phyloP scores from a whole-genome alignment of 495 filamentous ascomycete species.

The Annulohypoxylon moriforme region DNA sequence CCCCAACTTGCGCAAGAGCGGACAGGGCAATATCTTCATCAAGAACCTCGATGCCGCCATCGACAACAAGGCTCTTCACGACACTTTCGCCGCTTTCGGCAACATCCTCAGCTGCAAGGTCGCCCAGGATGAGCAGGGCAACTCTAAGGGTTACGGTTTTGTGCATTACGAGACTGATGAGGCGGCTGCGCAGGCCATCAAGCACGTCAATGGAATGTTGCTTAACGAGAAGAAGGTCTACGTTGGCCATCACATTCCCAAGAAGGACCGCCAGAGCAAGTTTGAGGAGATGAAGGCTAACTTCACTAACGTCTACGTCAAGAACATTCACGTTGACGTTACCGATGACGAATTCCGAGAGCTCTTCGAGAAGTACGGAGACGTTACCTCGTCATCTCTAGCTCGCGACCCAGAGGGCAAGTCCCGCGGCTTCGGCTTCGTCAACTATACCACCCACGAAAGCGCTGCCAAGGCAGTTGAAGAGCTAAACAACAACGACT shows the following conservation, averaged over 20 bases:
- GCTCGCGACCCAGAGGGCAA: constrained; percentile 90
- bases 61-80: constrained; percentile 99
- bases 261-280: constrained; percentile 99
- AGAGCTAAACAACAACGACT: constrained; percentile 88
- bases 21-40: constrained; percentile 99
- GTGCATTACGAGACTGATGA: constrained; percentile 99
- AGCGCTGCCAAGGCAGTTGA: constrained; percentile 89
- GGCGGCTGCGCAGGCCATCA: constrained; percentile 95
- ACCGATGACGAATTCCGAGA: constrained; percentile 94
- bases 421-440: constrained; percentile 97
- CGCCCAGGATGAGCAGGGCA: constrained; percentile 93
- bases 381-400: constrained; percentile 95
- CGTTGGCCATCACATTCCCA: constrained; percentile 98
- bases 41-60: constrained; percentile 99
- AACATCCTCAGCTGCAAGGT: constrained; percentile 99
- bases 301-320: constrained; percentile 99
- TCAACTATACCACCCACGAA: constrained; percentile 95
- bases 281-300: constrained; percentile 99
- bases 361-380: constrained; percentile 89
- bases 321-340: constrained; percentile 91
- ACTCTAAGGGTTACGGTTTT: constrained; percentile 98
- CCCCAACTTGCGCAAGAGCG: constrained; percentile 98
- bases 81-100: constrained; percentile 98
- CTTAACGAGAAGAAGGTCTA: constrained; percentile 99
- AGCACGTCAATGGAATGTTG: constrained; percentile 99